Evolutionary conservation across 306 rosid genomes (phyloP).

Genomic region (Vachellia pachyceras): DNA sequence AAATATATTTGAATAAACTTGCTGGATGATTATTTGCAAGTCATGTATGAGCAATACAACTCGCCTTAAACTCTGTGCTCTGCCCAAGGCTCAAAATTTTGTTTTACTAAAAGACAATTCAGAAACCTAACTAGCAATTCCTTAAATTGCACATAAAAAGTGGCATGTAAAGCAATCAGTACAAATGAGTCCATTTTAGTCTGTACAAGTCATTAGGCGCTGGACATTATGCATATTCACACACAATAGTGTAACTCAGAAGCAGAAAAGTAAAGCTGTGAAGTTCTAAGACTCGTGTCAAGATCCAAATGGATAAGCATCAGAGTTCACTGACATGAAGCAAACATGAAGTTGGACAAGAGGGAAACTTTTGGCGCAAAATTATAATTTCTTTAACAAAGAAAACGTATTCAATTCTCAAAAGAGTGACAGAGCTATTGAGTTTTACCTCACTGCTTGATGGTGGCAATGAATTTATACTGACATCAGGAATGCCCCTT

Average conservation of each 20-base stretch:
- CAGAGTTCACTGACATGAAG: neutral
- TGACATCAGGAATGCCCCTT: slow-evolving; percentile 96
- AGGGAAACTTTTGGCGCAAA: slow-evolving; percentile 2
- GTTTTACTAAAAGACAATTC: slow-evolving; percentile 1
- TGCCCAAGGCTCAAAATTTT: neutral
- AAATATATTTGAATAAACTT: neutral
- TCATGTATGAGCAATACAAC: neutral
- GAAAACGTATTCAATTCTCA: neutral
- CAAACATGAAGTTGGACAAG: neutral
- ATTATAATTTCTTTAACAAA: neutral
- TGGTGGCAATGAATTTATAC: slow-evolving; percentile 76
- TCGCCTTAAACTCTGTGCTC: neutral
- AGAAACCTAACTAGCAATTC: neutral
- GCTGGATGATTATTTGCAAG: neutral
- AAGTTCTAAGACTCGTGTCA: neutral
- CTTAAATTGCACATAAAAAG: slow-evolving; percentile 11
- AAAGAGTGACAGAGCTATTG: slow-evolving; percentile 7
- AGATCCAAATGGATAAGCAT: no score
- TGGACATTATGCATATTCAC: neutral
- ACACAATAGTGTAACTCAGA: neutral
- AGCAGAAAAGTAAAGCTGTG: neutral
- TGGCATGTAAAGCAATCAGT: neutral
- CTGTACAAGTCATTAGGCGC: neutral
- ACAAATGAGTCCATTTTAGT: neutral
- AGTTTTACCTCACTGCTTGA: slow-evolving; percentile 64